phyloP scores from a whole-genome alignment of 2,329 filamentous ascomycete genomes.

The Pyricularia sp. region DNA sequence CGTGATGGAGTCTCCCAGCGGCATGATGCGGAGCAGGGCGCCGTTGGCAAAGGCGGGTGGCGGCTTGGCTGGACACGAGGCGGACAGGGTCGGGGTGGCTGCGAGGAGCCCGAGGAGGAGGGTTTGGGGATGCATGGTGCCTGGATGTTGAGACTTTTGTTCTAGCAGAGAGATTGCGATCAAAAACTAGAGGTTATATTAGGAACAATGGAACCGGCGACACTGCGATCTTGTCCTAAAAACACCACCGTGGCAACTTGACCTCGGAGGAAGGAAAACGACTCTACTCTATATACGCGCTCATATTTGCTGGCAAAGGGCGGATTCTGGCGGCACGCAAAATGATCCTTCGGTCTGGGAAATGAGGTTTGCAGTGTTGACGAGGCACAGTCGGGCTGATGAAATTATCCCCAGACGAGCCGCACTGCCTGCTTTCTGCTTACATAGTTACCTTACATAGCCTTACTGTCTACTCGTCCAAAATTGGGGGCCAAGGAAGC shows the following conservation, averaged over 20 bases:
- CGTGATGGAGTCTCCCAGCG: constrained; percentile 16
- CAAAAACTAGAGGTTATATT: not conserved
- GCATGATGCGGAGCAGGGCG: not conserved
- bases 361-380: not conserved
- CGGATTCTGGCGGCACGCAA: not conserved
- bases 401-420: not conserved
- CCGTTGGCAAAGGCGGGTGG: not conserved
- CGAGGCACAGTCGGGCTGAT: not conserved
- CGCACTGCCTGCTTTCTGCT: not conserved
- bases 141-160: not conserved
- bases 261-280: not conserved
- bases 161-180: not conserved
- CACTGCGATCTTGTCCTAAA: not conserved
- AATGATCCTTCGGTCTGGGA: too few relatives aligned
- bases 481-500: not conserved
- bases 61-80: not conserved
- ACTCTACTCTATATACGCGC: not conserved
- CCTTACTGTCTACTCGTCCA: not conserved
- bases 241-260: not conserved
- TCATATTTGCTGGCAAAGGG: not conserved
- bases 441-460: too few relatives aligned
- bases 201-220: not conserved
- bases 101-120: not conserved
- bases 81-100: not conserved
- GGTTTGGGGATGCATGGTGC: not conserved